Base-by-base conservation (phyloP, 225 moss, liverwort and hornwort species). In the Physcomitrellopsis africana region DNA sequence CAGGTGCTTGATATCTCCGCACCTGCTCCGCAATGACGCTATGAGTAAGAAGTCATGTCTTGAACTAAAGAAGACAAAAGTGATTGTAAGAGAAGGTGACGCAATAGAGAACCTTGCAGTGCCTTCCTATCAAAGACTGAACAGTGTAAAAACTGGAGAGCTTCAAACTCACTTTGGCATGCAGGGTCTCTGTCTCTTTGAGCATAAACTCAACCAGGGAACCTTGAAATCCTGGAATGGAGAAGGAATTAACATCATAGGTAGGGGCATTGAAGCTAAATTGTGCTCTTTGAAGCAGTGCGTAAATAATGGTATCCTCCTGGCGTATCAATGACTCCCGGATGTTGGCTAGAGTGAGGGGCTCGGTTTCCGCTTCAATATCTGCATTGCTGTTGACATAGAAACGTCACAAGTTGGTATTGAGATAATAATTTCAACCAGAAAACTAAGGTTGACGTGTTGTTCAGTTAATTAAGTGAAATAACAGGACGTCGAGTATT, bases 251-350 rank as follows among this genome's bases (percentile, higher is more conserved):
- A 11, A 62, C 69, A 72, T 92, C 92, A 63, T 97, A 94, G 18
- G 90, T 85, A 13, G 94, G 87, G 10, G 79, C 79, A 77, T 97
- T 97, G n/a, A 82, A 87, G 73, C 86, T 82, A 67, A 88, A 93
- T 57, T 97, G 97, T 17, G 97, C 90, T 41, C 97, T 84, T 76
- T 94, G 86, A 22, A 97, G 84, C 14, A 97, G 58, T 47, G 76
- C 89, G 68, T 91, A 97, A 32, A 99, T 99, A 55, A 99, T 95
- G 19, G 82, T 90, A 42, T 99, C 95, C 82, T 99, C 97, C 84
- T 94, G 94, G 11, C 86, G 90, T 42, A 99, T 93, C 22, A 99
- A 80, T n/a, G 97, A 95, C 51, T 92, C 87, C 48, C 97, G 86
- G 60, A 99, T 95, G 66, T 63, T 76, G 70, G 76, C 77, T 73